Base-by-base conservation (phyloP, 176 grass and related monocot species). In the Musa schizocarpa region DNA sequence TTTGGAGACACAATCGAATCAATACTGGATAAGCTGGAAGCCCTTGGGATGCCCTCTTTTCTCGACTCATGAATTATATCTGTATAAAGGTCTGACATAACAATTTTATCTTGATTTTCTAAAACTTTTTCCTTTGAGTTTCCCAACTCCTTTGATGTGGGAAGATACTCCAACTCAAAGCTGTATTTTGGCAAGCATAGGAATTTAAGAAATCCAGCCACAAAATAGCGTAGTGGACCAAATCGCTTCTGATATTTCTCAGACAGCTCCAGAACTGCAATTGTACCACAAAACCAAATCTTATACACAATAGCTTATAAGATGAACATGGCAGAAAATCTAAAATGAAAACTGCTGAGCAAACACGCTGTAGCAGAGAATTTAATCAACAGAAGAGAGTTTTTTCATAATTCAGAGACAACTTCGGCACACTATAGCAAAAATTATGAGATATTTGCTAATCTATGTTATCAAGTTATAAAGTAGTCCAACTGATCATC, bases 1-100 rank as follows among this genome's bases (percentile, higher is more conserved):
- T 78, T 88, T 43, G 96, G 90, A 86, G 88, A 92, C 91, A 94
- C 92, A 81, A 92, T 92, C 62, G 91, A 95, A 85, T 99, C 91
- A 78, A 99, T 99, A 83, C 91, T 99, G 64, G 96, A 99, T 82
- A 95, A 89, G 84, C 91, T 99, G 67, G 88, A 99, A 68, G 86
- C 86, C 50, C 88, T 83, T 25, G 80, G 65, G 1, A 65, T 21
- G 23, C 26, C 24, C n/a, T 79, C 65, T 79, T 25, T 79, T 57
- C 53, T 69, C 57, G 77, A 69, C 52, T 65, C 58, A 5, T 19
- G 16, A 54, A 69, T 20, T 43, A 69, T 25, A 13, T 69, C 53
- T 59, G 52, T 2, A 26, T 59, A 58, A 43, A 69, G 3, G 19
- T 69, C 53, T 12, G 65, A 48, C 52, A 52, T 9, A 65, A 2